Evolutionary conservation across 2,329 filamentous ascomycete genomes (phyloP).

Genomic region (Fusarium aywerte): DNA sequence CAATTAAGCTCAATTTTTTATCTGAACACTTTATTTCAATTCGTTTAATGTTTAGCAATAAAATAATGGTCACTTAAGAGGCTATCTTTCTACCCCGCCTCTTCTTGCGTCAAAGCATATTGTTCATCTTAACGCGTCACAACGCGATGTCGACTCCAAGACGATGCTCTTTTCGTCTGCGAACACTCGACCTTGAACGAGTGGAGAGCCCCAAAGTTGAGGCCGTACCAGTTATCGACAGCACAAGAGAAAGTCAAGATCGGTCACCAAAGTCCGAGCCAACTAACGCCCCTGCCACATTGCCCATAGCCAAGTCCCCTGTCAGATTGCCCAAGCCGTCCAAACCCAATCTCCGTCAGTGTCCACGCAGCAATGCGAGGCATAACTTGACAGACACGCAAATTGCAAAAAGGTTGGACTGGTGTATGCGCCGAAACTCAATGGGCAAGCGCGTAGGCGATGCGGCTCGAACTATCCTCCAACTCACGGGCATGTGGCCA

Average conservation of each 20-base stretch:
- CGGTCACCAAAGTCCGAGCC: background rate
- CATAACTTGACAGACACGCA: background rate
- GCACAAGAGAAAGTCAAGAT: background rate
- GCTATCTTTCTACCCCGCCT: background rate
- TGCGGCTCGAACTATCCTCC: background rate
- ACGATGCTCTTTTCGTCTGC: background rate
- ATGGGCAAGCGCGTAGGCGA: constrained; percentile 1
- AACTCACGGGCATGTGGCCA: background rate
- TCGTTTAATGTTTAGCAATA: background rate
- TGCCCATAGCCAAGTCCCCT: background rate
- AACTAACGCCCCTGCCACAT: background rate
- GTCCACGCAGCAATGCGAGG: background rate
- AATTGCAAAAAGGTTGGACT: background rate
- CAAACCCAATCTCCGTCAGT: background rate
- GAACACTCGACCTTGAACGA: background rate
- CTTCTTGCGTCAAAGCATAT: background rate
- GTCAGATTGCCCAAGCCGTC: background rate
- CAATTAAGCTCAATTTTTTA: too few species aligned
- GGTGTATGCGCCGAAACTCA: background rate
- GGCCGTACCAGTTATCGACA: background rate
- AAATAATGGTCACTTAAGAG: background rate
- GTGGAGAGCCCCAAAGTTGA: background rate
- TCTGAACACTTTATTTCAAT: background rate
- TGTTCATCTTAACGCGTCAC: background rate
- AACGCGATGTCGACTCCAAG: background rate